Evolutionary conservation across 148 eudicot species (phyloP).

Genomic region (Simmondsia chinensis): DNA sequence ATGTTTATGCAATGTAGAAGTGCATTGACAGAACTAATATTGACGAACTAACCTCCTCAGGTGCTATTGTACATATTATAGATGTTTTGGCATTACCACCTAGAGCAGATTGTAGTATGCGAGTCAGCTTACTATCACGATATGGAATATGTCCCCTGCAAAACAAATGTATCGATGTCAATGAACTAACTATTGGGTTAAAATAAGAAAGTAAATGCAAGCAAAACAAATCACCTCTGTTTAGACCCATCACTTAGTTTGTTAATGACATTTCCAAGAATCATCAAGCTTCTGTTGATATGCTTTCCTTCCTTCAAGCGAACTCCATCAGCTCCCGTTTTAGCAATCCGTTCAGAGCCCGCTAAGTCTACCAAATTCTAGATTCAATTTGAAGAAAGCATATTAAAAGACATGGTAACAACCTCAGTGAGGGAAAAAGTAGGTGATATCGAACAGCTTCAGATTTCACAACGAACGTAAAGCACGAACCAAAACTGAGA

Average conservation of each 20-base stretch:
- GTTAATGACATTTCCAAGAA: slow-evolving; percentile 95
- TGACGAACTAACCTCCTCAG: slow-evolving; percentile 58
- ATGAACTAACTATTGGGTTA: not conserved
- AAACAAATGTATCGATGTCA: slow-evolving; percentile 6
- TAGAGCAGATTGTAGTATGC: slow-evolving; percentile 95
- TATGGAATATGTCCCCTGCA: slow-evolving; percentile 95
- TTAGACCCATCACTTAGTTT: slow-evolving; percentile 87
- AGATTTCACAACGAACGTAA: not conserved
- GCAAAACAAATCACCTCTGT: slow-evolving; percentile 50
- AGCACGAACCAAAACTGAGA: slow-evolving; percentile 79
- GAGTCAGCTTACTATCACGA: slow-evolving; percentile 96
- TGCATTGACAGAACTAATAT: not conserved
- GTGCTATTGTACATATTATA: slow-evolving; percentile 93
- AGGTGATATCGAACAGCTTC: not conserved
- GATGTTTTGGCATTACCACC: slow-evolving; percentile 99
- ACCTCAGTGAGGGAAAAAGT: not conserved
- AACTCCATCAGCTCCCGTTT: slow-evolving; percentile 98
- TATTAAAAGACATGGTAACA: not conserved
- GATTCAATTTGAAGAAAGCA: slow-evolving; percentile 5
- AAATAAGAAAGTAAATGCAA: not conserved
- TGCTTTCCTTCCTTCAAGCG: slow-evolving; percentile 92
- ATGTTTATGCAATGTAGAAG: not conserved
- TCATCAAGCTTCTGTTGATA: slow-evolving; percentile 93
- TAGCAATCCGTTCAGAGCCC: slow-evolving; percentile 93
- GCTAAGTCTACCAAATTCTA: slow-evolving; percentile 96